Base-by-base conservation (phyloP, 306 rosid genomes). In the Dalbergia oliveri region DNA sequence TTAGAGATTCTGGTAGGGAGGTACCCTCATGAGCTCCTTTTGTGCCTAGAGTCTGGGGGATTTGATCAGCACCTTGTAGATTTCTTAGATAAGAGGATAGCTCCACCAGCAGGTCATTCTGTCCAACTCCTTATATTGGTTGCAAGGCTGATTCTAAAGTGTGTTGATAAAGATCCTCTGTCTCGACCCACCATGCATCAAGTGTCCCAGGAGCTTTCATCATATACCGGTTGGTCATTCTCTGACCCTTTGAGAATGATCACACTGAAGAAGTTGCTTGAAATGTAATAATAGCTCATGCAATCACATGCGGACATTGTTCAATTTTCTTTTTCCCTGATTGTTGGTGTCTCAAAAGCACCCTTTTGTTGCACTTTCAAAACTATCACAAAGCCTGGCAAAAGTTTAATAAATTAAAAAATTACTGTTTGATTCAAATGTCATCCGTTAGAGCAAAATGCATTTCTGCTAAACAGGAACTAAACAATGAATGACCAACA, bases 81-180 rank as follows among this genome's bases (percentile, higher is more conserved):
- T 73, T 77, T 81, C 63, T 59, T 81, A 45, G 84, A 81, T 47
- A 66, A 47, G 51, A 81, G 80, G 15, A n/a, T 35, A 23, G 45
- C 62, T 33, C 45, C 71, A 54, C 84, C 71, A 6, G 12, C 41
- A 34, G 79, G 64, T 44, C 35, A 43, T 45, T 9, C 8, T 1
- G 15, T 39, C 21, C 54, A 41, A 45, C 43, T 56, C 41, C 59
- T 74, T 5, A 21, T 45, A 21, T 33, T 57, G 62, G 49, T 57
- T 33, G 54, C 33, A 56, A 66, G 45, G 39, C 4, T 81, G 9
- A 41, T 61, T 34, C 75, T 73, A 2, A 81, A 56, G 26, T 81
- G 80, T 51, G 15, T 66, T 15, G 21, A 23, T 23, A 62, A 81
- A 43, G 60, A 81, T 73, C 84, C 80, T n/a, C 6, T 16, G 62